phyloP scores from a whole-genome alignment of 2,329 filamentous ascomycete species.

The Arthrobotrys entomopaga region DNA sequence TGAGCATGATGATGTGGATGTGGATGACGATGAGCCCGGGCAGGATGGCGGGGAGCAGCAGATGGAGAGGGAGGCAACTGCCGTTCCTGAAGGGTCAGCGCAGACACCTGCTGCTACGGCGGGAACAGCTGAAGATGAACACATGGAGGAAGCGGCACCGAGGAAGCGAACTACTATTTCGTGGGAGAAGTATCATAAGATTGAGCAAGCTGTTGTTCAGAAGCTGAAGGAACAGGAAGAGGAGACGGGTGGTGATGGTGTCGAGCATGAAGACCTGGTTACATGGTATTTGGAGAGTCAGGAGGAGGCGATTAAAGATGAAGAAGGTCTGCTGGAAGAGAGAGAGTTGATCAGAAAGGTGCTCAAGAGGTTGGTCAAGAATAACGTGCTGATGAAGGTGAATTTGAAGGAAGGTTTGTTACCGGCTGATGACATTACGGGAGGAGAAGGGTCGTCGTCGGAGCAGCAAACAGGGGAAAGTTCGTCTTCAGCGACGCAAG shows the following conservation, averaged over 20 bases:
- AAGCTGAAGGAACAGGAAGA: conserved; percentile 85
- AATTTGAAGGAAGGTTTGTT: conserved; percentile 79
- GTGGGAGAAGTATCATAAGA: conserved; percentile 92
- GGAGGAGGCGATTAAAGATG: conserved; percentile 80
- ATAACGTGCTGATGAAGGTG: conserved; percentile 70
- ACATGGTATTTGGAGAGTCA: conserved; percentile 93
- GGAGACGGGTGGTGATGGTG: conserved; percentile 76
- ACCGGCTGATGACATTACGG: conserved; percentile 71
- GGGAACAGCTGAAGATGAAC: conserved; percentile 60
- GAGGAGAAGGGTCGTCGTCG: conserved; percentile 61
- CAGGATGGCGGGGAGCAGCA: conserved; percentile 66
- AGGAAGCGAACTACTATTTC: conserved; percentile 82
- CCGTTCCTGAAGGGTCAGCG: conserved; percentile 59
- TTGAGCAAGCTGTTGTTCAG: conserved; percentile 85
- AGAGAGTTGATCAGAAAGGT: conserved; percentile 81
- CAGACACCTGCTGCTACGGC: conserved; percentile 60
- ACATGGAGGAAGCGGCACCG: conserved; percentile 63
- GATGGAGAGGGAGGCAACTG: conserved; percentile 65
- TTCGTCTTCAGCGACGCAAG: conserved; percentile 60
- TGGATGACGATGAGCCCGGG: conserved; percentile 78
- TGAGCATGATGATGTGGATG: conserved; percentile 95
- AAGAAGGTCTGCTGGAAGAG: conserved; percentile 84
- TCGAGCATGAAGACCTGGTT: conserved; percentile 82
- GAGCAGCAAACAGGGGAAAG: conserved; percentile 44
- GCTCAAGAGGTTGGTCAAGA: conserved; percentile 92